phyloP scores from a whole-genome alignment of 192 early-diverging fungal genomes.

The Piromyces sp. region DNA sequence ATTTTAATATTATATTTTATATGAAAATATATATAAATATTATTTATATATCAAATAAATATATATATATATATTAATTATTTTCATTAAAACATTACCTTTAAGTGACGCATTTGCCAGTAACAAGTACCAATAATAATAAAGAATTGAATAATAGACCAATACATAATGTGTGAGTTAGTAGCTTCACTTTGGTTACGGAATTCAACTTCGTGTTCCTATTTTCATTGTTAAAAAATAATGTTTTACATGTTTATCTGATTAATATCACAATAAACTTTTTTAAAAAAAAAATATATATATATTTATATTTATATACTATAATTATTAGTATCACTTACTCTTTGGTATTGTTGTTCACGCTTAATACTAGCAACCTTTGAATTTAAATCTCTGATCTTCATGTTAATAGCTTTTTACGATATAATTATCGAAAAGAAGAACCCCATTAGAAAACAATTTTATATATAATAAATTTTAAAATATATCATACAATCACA shows the following conservation, averaged over 20 bases:
- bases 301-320: too few species aligned
- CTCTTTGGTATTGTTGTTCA: constrained; percentile 79
- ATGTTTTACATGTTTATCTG: too few species aligned
- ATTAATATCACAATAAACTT: too few species aligned
- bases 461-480: too few species aligned
- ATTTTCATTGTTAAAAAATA: not conserved
- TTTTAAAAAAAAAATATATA: too few species aligned
- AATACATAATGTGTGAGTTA: constrained; percentile 67
- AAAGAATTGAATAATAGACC: constrained; percentile 70
- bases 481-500: too few species aligned
- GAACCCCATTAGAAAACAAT: too few species aligned
- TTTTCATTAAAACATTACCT: constrained; percentile 9
- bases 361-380: constrained; percentile 63
- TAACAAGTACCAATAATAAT: constrained; percentile 54
- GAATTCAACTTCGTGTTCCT: constrained; percentile 83
- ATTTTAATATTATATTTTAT: too few species aligned
- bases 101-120: constrained; percentile 79
- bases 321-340: constrained; percentile 25
- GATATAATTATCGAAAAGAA: too few species aligned
- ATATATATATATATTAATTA: too few species aligned
- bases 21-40: too few species aligned
- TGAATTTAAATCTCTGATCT: constrained; percentile 64
- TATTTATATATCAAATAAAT: too few species aligned
- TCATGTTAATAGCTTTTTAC: constrained; percentile 46
- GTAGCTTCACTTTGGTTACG: constrained; percentile 66